Percentiles rank a stretch among this genome's conserved stretches.
Conservation (phyloP, 345 rosid genomes). For the Lepidium sativum region DNA sequence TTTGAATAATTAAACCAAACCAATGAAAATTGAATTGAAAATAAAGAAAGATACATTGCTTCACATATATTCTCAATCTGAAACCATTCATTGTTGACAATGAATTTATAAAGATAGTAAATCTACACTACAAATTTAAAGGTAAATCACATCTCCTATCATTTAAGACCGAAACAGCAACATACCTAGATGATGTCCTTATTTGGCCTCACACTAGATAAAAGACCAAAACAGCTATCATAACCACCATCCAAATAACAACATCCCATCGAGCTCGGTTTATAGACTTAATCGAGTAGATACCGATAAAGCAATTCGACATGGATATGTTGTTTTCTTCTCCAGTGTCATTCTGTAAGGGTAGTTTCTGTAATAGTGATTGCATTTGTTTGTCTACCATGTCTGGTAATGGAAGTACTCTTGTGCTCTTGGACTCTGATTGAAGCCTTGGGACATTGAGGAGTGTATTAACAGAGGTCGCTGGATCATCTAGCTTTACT, state of each 20-base stretch:
- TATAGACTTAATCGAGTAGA: conserved; percentile 27
- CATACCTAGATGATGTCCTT: neutral
- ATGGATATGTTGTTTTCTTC: conserved; percentile 19
- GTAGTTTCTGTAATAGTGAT: conserved; percentile 11
- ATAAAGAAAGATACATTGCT: neutral
- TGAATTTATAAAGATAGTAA: neutral
- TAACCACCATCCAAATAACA: conserved; percentile 12
- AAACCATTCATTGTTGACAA: neutral
- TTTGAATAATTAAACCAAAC: neutral
- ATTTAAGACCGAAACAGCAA: neutral
- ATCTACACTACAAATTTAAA: neutral
- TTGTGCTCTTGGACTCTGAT: conserved; percentile 9
- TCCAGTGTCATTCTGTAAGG: conserved; percentile 18
- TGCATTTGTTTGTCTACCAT: conserved; percentile 28
- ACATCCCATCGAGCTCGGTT: conserved; percentile 22
- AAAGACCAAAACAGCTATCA: conserved; percentile 21
- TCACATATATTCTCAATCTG: neutral
- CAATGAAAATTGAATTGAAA: neutral
- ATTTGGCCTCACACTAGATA: conserved; percentile 2
- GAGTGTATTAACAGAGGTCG: neutral
- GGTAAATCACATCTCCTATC: neutral
- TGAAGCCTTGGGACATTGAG: conserved; percentile 25
- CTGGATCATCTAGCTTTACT: conserved; percentile 48
- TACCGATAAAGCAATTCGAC: conserved; percentile 26
- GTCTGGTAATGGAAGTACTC: conserved; percentile 23